Percentiles rank a stretch among this genome's conserved stretches.
Evolutionary conservation across 345 rosid genomes (phyloP).

Genomic region (Brassica juncea): DNA sequence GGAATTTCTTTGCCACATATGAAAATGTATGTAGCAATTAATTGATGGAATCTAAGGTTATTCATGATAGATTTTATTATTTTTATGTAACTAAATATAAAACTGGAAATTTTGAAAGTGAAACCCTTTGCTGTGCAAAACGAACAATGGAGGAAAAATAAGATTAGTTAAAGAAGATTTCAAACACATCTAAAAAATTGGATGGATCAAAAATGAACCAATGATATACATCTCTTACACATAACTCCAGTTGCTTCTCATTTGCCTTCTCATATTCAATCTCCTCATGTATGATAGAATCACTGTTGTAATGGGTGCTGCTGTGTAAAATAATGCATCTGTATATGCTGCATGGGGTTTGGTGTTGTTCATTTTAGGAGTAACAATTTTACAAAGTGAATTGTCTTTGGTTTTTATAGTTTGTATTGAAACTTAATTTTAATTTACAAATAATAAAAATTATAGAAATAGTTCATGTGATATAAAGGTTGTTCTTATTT

Average conservation of each 20-base stretch:
- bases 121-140: neutral
- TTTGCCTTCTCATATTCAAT: conserved; percentile 53
- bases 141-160: neutral
- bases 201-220: neutral
- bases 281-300: conserved; percentile 52
- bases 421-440: neutral
- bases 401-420: neutral
- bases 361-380: neutral
- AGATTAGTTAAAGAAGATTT: neutral
- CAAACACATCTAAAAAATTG: neutral
- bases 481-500: neutral
- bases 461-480: neutral
- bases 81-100: neutral
- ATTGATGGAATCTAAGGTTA: neutral
- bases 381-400: neutral
- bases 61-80: neutral
- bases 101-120: neutral
- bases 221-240: conserved; percentile 36
- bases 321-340: conserved; percentile 19
- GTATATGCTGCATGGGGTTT: neutral
- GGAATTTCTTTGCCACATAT: too few relatives aligned
- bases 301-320: conserved; percentile 12
- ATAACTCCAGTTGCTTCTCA: conserved; percentile 63
- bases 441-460: neutral
- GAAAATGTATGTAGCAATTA: neutral